Conservation (phyloP, 2,329 filamentous ascomycete genomes). For the Berkeleyomyces basicola region DNA sequence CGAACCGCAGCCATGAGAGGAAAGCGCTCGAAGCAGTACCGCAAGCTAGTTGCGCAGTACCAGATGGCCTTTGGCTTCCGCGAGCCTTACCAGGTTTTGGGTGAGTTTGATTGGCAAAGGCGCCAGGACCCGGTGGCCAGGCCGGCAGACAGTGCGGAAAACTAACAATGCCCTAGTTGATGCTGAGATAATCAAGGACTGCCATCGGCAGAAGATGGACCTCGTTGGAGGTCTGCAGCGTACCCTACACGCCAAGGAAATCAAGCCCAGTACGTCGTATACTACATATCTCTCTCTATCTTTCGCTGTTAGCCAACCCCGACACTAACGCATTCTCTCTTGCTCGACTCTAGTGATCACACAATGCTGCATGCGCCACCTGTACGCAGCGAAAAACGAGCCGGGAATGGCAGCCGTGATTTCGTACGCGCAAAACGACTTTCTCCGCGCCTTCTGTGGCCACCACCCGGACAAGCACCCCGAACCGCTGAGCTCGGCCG, state of each 20-base stretch:
- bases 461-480: constrained; percentile 59
- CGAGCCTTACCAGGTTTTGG: constrained; percentile 80
- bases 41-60: constrained; percentile 88
- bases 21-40: constrained; percentile 38
- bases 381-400: constrained; percentile 47
- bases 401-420: constrained; percentile 44
- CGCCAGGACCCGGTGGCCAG: background rate
- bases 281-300: background rate
- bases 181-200: constrained; percentile 67
- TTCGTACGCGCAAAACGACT: constrained; percentile 51
- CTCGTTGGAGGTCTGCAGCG: constrained; percentile 59
- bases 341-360: constrained; percentile 45
- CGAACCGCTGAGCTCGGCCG: constrained; percentile 49
- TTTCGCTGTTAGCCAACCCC: constrained; percentile 13
- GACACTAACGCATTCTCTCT: constrained; percentile 14
- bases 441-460: constrained; percentile 61
- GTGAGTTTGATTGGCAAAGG: constrained; percentile 24
- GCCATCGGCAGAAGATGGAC: constrained; percentile 77
- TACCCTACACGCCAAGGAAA: constrained; percentile 62
- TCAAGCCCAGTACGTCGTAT: constrained; percentile 53
- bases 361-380: constrained; percentile 63
- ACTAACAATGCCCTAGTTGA: constrained; percentile 39
- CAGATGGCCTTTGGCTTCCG: constrained; percentile 77
- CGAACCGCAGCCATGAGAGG: constrained; percentile 26
- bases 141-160: background rate